These are phyloP conservation scores for Neurospora tetrasperma DNA, from an alignment of 495 filamentous ascomycete species.

Conservation along the genomic window DNA sequence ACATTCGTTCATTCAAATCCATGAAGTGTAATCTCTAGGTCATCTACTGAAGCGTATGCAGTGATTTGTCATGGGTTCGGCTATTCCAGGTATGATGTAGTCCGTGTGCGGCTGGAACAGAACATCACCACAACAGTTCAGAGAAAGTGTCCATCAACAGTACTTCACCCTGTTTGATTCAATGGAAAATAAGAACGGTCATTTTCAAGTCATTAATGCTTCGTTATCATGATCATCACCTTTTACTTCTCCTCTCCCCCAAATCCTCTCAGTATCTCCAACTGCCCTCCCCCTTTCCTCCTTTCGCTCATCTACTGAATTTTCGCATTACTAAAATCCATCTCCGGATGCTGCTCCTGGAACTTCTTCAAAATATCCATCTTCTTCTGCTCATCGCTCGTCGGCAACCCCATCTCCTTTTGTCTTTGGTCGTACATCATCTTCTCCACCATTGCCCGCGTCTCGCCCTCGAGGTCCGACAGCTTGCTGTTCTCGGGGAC, in stretches of 20 bases:
- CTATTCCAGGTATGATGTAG: background rate
- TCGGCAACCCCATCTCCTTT: slow-evolving; percentile 81
- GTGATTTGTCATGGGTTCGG: background rate
- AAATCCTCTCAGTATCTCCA: background rate
- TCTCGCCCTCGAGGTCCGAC: slow-evolving; percentile 89
- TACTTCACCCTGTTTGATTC: background rate
- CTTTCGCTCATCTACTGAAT: slow-evolving; percentile 34
- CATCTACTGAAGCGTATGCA: background rate
- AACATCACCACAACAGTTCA: background rate
- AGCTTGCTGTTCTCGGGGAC: slow-evolving; percentile 83
- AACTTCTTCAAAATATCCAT: slow-evolving; percentile 86
- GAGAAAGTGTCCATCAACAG: background rate
- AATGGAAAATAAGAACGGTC: background rate
- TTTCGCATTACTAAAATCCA: slow-evolving; percentile 75
- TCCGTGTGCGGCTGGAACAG: background rate
- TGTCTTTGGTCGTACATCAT: slow-evolving; percentile 99
- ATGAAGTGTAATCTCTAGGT: background rate
- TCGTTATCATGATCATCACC: background rate
- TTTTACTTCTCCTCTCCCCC: background rate
- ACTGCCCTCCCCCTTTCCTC: background rate
- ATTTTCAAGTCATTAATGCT: background rate
- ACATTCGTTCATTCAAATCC: background rate
- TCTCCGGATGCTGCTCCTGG: slow-evolving; percentile 63
- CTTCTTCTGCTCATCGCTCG: slow-evolving; percentile 89
- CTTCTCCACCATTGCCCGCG: slow-evolving; percentile 97